Base-by-base conservation (phyloP, 2,329 filamentous ascomycete genomes). In the Hypoxylon sp. region DNA sequence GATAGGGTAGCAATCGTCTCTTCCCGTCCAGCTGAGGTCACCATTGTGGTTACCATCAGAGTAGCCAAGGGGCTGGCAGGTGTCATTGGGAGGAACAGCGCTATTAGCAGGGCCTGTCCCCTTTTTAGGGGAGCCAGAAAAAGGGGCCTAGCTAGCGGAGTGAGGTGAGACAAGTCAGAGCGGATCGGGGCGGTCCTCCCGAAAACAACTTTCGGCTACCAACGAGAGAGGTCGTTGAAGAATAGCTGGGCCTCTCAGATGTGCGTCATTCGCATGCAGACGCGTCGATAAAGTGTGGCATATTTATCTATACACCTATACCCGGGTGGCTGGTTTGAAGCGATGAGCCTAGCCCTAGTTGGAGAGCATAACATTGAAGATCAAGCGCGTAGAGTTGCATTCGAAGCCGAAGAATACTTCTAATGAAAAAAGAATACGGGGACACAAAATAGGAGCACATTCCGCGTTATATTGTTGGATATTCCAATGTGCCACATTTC, bases 301-400 rank as follows among this genome's bases (percentile, higher is more conserved):
- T 38, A 49, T 52, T 45, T 26, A 53, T 51, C 41, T 52, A 56
- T 56, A 55, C 56, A 53, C 48, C 41, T 52, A 56, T 56, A 55
- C 56, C 56, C 56, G 53, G 49, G 45, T 42, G 49, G 51, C 34
- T 59, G 56, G 56, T 51, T 42, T 49, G 38, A 49, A 59, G 31
- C 37, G 37, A 51, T 31, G 36, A 40, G 35, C 40, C 47, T 46
- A 44, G 46, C 38, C 38, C 42, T 35, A 42, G 53, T 54, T 53
- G 56, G 53, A 53, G 53, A 59, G 54, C 29, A 49, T 53, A 54
- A 51, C 52, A 42, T 49, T 46, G 29, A 51, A 56, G 20, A 38
- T 59, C 48, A 59, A 51, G 38, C 42, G 46, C 42, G 42, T 54
- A 23, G 35, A 48, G 49, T 54, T 41, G 45, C 49, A 51, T 51